Base-by-base conservation (phyloP, 1,139 yeast species). In the Suhomyces terraborum region DNA sequence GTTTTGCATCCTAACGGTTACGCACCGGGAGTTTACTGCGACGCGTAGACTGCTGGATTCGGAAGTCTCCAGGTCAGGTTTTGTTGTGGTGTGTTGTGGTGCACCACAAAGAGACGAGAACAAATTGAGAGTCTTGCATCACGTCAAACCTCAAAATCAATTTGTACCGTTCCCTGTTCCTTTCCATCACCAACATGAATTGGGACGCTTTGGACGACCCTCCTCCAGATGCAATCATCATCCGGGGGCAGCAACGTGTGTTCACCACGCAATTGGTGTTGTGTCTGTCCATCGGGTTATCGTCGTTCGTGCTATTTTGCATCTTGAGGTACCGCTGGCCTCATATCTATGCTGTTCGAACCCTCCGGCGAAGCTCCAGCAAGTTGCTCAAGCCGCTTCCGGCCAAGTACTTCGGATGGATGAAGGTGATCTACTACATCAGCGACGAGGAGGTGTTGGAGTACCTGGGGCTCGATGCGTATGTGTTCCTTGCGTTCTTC, bases 261-360 rank as follows among this genome's bases (percentile, higher is more conserved):
- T 73, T 73, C 53, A 66, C 65, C 38, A 65, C 76, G 5, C 78
- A 73, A 55, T 59, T 73, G 43, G 58, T 60, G 31, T 54, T 73
- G 21, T 72, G 77, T 43, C 50, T 62, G 13, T 54, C 66, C 48
- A 56, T 66, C 6, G 77, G 77, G 1, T 37, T 62, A n/a, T 54
- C 57, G 16, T 58, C 69, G 34, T 67, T 72, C 36, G 43, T 66
- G 13, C 53, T 70, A 32, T 73, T 73, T 50, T 72, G 78, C 50
- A 56, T 66, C 37, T 58, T 70, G 42, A 59, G 79, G 40, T 67
- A 66, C 39, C 60, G 68, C 51, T 75, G 78, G 76, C 79, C 79
- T 16, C 78, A 72, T 49, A 70, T 75, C 48, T 74, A 74, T 48
- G 78, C 79, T n/a, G 73, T 73, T 13, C 50, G 79, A 46, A 71